Evolutionary conservation across 2,329 filamentous ascomycete genomes (phyloP).

Genomic region (Fusarium fracticaudum): DNA sequence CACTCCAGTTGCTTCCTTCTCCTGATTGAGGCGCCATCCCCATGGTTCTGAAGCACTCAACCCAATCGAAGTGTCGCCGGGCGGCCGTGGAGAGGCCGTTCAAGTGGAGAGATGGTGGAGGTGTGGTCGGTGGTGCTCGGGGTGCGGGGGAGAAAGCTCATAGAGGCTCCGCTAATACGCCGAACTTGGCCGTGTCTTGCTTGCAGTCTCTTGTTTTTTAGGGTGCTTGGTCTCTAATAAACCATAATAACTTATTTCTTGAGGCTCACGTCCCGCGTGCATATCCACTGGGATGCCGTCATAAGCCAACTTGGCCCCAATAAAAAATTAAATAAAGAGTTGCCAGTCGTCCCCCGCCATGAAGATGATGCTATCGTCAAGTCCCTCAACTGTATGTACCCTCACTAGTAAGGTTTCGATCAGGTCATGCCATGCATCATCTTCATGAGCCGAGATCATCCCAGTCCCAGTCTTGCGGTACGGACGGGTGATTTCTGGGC

Average conservation of each 20-base stretch:
- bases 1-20: conserved; percentile 21
- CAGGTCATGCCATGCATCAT: conserved; percentile 37
- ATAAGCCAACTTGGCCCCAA: conserved; percentile 24
- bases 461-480: conserved; percentile 30
- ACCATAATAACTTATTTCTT: not conserved
- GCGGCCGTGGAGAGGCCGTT: conserved; percentile 35
- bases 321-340: not conserved
- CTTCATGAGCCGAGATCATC: conserved; percentile 30
- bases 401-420: conserved; percentile 29
- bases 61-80: conserved; percentile 32
- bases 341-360: not conserved
- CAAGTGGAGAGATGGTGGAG: conserved; percentile 33
- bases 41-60: conserved; percentile 21
- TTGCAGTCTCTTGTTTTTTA: conserved; percentile 25
- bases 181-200: conserved; percentile 34
- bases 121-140: conserved; percentile 33
- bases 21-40: conserved; percentile 26
- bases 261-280: conserved; percentile 6
- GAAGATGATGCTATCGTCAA: conserved; percentile 25
- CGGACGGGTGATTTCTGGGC: conserved; percentile 24
- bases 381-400: not conserved
- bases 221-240: not conserved
- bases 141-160: conserved; percentile 39
- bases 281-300: conserved; percentile 31
- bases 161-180: conserved; percentile 44